Evolutionary conservation across 768 basidiomycete species (phyloP).

Genomic region (Collybia sordida): DNA sequence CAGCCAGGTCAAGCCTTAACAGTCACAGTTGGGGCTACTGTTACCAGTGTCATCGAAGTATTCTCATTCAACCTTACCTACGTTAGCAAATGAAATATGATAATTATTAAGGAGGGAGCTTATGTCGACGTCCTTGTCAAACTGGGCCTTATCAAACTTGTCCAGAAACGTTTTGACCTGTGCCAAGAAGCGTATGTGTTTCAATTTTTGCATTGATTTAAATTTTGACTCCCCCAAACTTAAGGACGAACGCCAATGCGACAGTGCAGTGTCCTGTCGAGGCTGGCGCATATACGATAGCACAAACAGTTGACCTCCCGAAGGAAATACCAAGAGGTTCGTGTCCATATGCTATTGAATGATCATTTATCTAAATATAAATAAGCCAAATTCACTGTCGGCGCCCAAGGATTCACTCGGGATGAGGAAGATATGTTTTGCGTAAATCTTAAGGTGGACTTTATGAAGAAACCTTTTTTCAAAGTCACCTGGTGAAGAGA

Average conservation of each 20-base stretch:
- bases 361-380: constrained; percentile 4
- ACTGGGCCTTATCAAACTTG: constrained; percentile 89
- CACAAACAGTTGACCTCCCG: constrained; percentile 84
- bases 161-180: constrained; percentile 80
- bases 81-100: neutral
- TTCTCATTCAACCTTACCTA: constrained; percentile 5
- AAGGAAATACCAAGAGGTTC: constrained; percentile 86
- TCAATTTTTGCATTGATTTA: neutral
- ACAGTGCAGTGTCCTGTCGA: constrained; percentile 83
- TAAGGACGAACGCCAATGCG: constrained; percentile 72
- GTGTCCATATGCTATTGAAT: constrained; percentile 13
- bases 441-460: constrained; percentile 77
- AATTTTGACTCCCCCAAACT: constrained; percentile 4
- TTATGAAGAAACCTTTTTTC: constrained; percentile 48
- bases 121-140: constrained; percentile 90
- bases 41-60: constrained; percentile 65
- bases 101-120: constrained; percentile 72
- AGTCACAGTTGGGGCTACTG: constrained; percentile 72
- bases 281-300: constrained; percentile 66
- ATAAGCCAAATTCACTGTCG: constrained; percentile 81
- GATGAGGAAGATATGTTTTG: constrained; percentile 80
- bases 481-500: constrained; percentile 26
- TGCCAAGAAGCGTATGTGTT: constrained; percentile 94
- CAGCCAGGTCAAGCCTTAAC: constrained; percentile 84
- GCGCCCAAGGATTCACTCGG: constrained; percentile 65